phyloP scores from a whole-genome alignment of 345 rosid genomes.

The Ricinus communis region DNA sequence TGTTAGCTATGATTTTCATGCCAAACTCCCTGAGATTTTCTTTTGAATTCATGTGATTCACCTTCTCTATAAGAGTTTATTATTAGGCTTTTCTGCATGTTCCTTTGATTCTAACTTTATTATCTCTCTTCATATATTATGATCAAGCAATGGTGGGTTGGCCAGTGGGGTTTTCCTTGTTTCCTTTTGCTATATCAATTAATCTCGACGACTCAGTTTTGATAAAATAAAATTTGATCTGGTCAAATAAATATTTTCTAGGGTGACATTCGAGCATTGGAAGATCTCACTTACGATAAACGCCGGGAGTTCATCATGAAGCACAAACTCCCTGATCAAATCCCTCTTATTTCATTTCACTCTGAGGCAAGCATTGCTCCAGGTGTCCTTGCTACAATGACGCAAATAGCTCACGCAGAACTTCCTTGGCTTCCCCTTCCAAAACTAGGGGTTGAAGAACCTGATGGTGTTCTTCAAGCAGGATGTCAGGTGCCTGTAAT shows the following conservation, averaged over 20 bases:
- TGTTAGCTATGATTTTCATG: background rate
- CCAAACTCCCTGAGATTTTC: background rate
- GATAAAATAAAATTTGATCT: too few relatives aligned
- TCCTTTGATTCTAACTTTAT: too few relatives aligned
- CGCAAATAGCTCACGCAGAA: constrained; percentile 71
- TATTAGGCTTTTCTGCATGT: background rate
- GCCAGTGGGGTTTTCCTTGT: too few relatives aligned
- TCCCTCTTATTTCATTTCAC: constrained; percentile 61
- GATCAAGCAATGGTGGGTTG: too few relatives aligned
- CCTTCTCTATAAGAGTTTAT: background rate
- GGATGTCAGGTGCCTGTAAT: constrained; percentile 55
- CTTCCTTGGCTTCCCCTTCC: constrained; percentile 61
- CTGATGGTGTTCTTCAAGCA: constrained; percentile 21
- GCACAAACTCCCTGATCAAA: constrained; percentile 50
- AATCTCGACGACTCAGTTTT: too few relatives aligned
- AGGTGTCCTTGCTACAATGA: constrained; percentile 56
- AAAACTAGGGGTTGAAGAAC: constrained; percentile 27
- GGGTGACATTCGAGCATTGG: constrained; percentile 72
- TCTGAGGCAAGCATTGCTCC: constrained; percentile 56
- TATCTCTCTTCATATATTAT: background rate
- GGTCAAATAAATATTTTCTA: background rate
- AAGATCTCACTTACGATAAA: constrained; percentile 64
- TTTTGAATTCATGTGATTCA: background rate
- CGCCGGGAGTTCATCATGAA: constrained; percentile 55
- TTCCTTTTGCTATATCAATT: too few relatives aligned